phyloP scores from a whole-genome alignment of 176 grass and related monocot genomes.

The Rhynchospora tenuis region DNA sequence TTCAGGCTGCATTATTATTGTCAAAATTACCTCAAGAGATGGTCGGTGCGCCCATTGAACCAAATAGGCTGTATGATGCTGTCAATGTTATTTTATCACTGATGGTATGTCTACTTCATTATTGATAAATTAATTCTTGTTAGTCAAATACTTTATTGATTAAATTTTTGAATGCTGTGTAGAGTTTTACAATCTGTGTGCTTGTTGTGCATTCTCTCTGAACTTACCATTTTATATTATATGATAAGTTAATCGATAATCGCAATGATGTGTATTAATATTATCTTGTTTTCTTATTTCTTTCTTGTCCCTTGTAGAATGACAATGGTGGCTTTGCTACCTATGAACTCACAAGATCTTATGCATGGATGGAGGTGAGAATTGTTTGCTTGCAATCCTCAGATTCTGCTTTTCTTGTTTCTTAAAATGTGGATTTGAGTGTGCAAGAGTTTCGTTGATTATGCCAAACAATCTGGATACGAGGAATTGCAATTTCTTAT shows the following conservation, averaged over 20 bases:
- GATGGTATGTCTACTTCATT: constrained; percentile 50
- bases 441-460: neutral
- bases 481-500: neutral
- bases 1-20: constrained; percentile 62
- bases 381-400: constrained; percentile 1
- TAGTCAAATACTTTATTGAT: neutral
- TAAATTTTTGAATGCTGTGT: neutral
- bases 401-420: neutral
- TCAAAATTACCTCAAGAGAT: constrained; percentile 79
- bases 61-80: constrained; percentile 70
- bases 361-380: constrained; percentile 87
- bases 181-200: neutral
- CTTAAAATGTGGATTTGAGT: neutral
- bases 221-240: neutral
- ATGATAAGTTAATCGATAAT: neutral
- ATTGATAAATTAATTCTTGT: neutral
- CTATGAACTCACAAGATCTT: constrained; percentile 91
- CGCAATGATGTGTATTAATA: neutral
- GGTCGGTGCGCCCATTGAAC: constrained; percentile 61
- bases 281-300: constrained; percentile 16
- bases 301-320: constrained; percentile 46
- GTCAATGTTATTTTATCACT: constrained; percentile 83
- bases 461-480: neutral
- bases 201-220: neutral
- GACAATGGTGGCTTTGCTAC: constrained; percentile 79